phyloP scores from a whole-genome alignment of 2,329 filamentous ascomycete genomes.

The Claviceps quebecensis region DNA sequence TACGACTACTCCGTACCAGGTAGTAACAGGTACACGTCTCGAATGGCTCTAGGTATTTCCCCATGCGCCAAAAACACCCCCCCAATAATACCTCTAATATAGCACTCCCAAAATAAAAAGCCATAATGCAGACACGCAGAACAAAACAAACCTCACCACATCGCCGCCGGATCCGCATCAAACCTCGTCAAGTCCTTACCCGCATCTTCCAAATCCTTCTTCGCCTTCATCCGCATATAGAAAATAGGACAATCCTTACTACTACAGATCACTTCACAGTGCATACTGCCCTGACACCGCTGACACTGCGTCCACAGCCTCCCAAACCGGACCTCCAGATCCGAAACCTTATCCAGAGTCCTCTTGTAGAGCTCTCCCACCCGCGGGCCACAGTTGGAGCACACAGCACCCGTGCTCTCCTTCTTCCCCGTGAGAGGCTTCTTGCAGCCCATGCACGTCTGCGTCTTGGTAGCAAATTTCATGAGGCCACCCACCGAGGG shows the following conservation, averaged over 20 bases:
- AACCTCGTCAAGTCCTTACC: slow-evolving; percentile 84
- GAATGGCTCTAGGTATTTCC: too few relatives aligned
- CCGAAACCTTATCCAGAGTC: slow-evolving; percentile 73
- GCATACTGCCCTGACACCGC: slow-evolving; percentile 51
- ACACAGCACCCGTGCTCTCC: slow-evolving; percentile 76
- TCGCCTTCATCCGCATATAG: slow-evolving; percentile 99
- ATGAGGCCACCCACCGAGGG: slow-evolving; percentile 87
- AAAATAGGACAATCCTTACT: slow-evolving; percentile 46
- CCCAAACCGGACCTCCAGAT: slow-evolving; percentile 85
- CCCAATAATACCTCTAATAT: background rate
- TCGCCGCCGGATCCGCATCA: slow-evolving; percentile 66
- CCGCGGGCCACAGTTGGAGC: slow-evolving; percentile 68
- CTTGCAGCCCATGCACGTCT: slow-evolving; percentile 98
- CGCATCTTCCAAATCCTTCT: slow-evolving; percentile 94
- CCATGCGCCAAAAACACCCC: background rate
- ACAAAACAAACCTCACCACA: slow-evolving; percentile 26
- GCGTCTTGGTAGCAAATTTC: slow-evolving; percentile 97
- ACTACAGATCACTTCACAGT: slow-evolving; percentile 95
- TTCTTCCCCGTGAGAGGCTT: slow-evolving; percentile 73
- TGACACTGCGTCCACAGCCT: slow-evolving; percentile 2
- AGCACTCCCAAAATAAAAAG: background rate
- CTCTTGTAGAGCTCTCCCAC: slow-evolving; percentile 90
- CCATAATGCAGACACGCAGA: background rate
- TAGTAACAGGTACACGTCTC: too few relatives aligned
- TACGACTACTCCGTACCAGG: too few relatives aligned